Conservation (phyloP, 2,329 filamentous ascomycete genomes). For the Trichoderma atroviride region DNA sequence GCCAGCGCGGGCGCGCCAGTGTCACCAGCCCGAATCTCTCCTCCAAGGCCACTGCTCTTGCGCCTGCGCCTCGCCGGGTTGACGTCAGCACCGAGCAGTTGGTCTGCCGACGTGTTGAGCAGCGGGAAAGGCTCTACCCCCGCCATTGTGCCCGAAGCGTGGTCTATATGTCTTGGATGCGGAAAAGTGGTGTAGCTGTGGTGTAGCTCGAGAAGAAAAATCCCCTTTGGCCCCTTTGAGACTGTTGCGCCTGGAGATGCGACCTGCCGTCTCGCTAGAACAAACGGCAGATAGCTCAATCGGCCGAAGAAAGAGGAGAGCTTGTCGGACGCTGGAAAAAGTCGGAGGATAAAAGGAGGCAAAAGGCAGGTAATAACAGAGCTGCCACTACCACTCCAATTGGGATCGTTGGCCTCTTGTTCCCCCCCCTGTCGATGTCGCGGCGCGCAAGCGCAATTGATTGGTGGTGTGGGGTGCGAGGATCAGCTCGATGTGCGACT, state of each 20-base stretch:
- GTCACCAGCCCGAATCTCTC: slow-evolving; percentile 57
- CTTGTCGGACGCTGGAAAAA: background rate
- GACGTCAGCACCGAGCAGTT: slow-evolving; percentile 47
- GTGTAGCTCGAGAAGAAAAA: background rate
- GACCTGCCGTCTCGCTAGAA: background rate
- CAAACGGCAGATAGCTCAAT: background rate
- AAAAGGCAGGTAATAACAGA: background rate
- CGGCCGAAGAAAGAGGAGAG: background rate
- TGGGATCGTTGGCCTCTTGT: slow-evolving; percentile 20
- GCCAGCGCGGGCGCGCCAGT: slow-evolving; percentile 59
- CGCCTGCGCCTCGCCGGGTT: slow-evolving; percentile 51
- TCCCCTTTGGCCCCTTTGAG: background rate
- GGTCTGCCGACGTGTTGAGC: slow-evolving; percentile 55
- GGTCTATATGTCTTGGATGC: background rate
- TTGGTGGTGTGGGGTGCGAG: slow-evolving; percentile 16
- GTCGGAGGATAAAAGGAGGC: slow-evolving; percentile 8
- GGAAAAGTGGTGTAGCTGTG: background rate
- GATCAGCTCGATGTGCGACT: slow-evolving; percentile 12
- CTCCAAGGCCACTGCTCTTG: slow-evolving; percentile 59
- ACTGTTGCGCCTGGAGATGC: background rate
- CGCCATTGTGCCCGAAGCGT: slow-evolving; percentile 41
- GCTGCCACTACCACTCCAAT: slow-evolving; percentile 3
- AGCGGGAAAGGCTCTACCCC: slow-evolving; percentile 58
- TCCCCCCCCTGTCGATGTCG: slow-evolving; percentile 14
- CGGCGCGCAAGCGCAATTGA: slow-evolving; percentile 23